Conservation (phyloP, 2,329 filamentous ascomycete genomes). For the Microdochium nivale region DNA sequence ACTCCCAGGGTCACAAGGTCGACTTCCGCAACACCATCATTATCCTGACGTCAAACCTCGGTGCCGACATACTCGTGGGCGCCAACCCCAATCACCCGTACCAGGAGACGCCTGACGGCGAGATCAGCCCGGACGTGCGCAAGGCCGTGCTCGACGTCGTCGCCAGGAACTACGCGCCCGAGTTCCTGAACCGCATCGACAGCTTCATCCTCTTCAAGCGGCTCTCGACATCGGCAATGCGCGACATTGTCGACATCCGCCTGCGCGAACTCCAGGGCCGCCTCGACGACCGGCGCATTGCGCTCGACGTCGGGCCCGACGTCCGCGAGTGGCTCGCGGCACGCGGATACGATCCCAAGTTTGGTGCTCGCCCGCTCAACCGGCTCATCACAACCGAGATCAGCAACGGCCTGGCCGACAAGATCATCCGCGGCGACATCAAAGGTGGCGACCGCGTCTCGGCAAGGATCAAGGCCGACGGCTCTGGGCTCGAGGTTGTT, state of each 20-base stretch:
- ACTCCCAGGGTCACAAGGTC: conserved; percentile 91
- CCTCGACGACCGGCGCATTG: conserved; percentile 79
- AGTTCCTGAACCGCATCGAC: conserved; percentile 94
- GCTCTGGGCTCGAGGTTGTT: conserved; percentile 45
- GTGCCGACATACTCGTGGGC: conserved; percentile 82
- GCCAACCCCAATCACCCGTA: conserved; percentile 57
- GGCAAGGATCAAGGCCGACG: conserved; percentile 59
- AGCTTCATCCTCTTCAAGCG: conserved; percentile 96
- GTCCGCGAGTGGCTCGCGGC: conserved; percentile 84
- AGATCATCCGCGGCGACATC: conserved; percentile 80
- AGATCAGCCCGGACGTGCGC: conserved; percentile 66
- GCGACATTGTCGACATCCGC: conserved; percentile 91
- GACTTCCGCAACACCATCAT: conserved; percentile 97
- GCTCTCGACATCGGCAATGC: conserved; percentile 65
- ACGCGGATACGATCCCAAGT: conserved; percentile 83
- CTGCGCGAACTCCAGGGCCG: conserved; percentile 74
- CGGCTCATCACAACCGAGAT: conserved; percentile 85
- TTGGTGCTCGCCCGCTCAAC: conserved; percentile 85
- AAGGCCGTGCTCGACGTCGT: conserved; percentile 85
- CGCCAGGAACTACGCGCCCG: conserved; percentile 65
- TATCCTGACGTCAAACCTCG: conserved; percentile 90
- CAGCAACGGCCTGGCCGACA: conserved; percentile 79
- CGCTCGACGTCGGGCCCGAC: conserved; percentile 58
- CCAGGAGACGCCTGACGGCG: conserved; percentile 52
- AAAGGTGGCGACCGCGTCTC: conserved; percentile 65